Base-by-base conservation (phyloP, 2,329 filamentous ascomycete species). In the Colletotrichum simmondsii region DNA sequence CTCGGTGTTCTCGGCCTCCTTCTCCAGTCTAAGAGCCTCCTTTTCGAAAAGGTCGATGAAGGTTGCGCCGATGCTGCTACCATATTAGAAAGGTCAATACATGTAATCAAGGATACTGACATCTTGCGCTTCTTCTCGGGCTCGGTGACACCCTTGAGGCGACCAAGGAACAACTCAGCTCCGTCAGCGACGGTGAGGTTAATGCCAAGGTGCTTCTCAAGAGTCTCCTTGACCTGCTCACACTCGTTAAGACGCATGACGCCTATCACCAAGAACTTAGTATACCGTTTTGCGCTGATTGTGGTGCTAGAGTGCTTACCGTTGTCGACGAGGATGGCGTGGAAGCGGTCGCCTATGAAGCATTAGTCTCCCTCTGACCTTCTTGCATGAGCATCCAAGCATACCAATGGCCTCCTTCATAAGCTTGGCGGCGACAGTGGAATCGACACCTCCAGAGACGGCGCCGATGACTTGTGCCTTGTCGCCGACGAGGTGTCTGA, bases 81-180 rank as follows among this genome's bases (percentile, higher is more conserved):
- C 19, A 6, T 26, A 68, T 75, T 32, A 76, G 68, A 30, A 16
- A 28, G 7, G 32, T 35, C 11, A 4, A 19, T 14, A 46, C 2
- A 26, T 37, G 22, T n/a, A 26, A n/a, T 53, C 53, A 22, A 30
- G 4, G 35, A 8, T 98, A 77, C 37, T 42, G 37, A 42, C 37
- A 98, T 92, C 85, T 97, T 98, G 68, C 95, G 89, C 88, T 98
- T 98, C 80, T 90, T 90, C 84, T 98, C 95, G 0, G 96, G 95
- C 35, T 92, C 94, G 0, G 85, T 86, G 30, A 98, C 90, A 22
- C 95, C 96, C 75, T 90, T 89, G 1, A 98, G 90, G 28, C 91
- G 88, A 35, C 85, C 85, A n/a, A 98, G 86, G 87, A 98, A 98
- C 30, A 89, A 85, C 73, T 97, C 87, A 11, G 89, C 88, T 0